These are phyloP conservation scores for Cichorium intybus DNA, from an alignment of 140 eudicot genomes.

Conservation along the genomic window DNA sequence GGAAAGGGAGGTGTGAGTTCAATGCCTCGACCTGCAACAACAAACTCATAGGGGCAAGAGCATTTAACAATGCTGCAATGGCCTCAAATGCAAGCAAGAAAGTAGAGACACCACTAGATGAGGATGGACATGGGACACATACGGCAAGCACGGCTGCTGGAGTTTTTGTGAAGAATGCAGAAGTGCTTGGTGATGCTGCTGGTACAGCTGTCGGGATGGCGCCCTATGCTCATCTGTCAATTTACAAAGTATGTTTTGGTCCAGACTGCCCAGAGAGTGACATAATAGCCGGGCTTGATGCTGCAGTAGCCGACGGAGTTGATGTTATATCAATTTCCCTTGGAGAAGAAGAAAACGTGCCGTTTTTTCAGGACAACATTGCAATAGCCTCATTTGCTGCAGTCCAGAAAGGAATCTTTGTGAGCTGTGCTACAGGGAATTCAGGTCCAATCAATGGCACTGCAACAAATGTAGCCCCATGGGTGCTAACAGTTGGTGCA, in stretches of 20 bases:
- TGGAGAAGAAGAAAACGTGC: slow-evolving; percentile 7
- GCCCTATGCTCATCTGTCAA: slow-evolving; percentile 26
- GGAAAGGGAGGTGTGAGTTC: slow-evolving; percentile 27
- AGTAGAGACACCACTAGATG: slow-evolving; percentile 21
- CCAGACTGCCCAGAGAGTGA: slow-evolving; percentile 20
- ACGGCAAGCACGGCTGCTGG: slow-evolving; percentile 39
- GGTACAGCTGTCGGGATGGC: slow-evolving; percentile 28
- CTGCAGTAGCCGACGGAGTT: slow-evolving; percentile 39
- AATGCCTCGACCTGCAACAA: slow-evolving; percentile 22
- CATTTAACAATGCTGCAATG: slow-evolving; percentile 18
- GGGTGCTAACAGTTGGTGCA: slow-evolving; percentile 53
- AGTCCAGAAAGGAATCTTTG: slow-evolving; percentile 23
- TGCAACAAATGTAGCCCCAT: slow-evolving; percentile 35
- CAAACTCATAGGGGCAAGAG: slow-evolving; percentile 37
- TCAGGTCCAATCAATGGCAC: slow-evolving; percentile 25
- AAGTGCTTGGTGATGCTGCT: not conserved
- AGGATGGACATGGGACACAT: slow-evolving; percentile 35
- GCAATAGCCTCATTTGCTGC: slow-evolving; percentile 28
- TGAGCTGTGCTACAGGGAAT: slow-evolving; percentile 45
- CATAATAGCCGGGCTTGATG: slow-evolving; percentile 30
- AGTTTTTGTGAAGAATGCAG: slow-evolving; percentile 20
- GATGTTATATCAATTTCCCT: slow-evolving; percentile 39
- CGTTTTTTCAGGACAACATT: slow-evolving; percentile 21
- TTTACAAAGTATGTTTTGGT: slow-evolving; percentile 21
- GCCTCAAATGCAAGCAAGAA: not conserved